Evolutionary conservation across 306 rosid species (phyloP).

Genomic region (Cucurbita moschata): DNA sequence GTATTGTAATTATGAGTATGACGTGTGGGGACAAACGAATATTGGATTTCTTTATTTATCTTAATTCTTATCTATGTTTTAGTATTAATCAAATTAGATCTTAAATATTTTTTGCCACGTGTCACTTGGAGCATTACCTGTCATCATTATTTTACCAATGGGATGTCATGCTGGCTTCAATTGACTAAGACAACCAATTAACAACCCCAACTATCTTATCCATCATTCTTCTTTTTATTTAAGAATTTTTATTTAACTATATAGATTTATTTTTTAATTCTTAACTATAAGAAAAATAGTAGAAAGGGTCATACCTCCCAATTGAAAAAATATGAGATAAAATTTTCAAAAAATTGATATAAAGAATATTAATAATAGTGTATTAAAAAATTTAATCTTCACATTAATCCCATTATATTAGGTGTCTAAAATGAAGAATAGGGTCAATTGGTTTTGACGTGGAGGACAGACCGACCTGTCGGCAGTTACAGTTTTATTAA

Average conservation of each 20-base stretch:
- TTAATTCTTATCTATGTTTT: background rate
- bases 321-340: too few relatives aligned
- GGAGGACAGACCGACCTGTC: background rate
- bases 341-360: background rate
- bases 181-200: too few relatives aligned
- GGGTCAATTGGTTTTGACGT: background rate
- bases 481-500: background rate
- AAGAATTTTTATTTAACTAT: too few relatives aligned
- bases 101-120: background rate
- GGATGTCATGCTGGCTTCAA: background rate
- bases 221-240: background rate
- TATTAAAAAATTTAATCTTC: background rate
- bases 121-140: background rate
- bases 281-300: too few relatives aligned
- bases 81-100: background rate
- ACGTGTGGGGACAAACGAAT: background rate
- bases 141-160: background rate
- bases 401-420: background rate
- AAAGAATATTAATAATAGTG: background rate
- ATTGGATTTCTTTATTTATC: background rate
- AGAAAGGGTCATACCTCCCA: too few relatives aligned
- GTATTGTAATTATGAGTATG: background rate
- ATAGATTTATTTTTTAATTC: too few relatives aligned
- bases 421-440: background rate
- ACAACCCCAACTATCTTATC: background rate